phyloP scores from a whole-genome alignment of 2,329 filamentous ascomycete genomes.

The Talaromyces sp. region DNA sequence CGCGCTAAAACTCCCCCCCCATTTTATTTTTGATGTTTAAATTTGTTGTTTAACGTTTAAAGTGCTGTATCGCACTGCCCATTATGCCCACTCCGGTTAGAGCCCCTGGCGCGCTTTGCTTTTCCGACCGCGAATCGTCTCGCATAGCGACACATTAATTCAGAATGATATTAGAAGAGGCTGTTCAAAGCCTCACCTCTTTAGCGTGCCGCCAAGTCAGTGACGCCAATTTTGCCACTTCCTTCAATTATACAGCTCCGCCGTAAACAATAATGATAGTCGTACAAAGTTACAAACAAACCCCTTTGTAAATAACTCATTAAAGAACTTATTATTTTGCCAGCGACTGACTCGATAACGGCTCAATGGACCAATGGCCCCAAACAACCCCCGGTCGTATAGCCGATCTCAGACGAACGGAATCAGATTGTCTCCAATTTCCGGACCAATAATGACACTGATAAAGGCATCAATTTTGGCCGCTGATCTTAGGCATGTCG shows the following conservation, averaged over 20 bases:
- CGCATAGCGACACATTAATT: not conserved
- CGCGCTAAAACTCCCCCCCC: not conserved
- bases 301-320: no score
- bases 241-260: not conserved
- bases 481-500: not conserved
- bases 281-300: not conserved
- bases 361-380: no score
- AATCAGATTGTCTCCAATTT: not conserved
- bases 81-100: not conserved
- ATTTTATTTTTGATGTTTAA: not conserved
- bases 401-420: not conserved
- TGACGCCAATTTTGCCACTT: not conserved
- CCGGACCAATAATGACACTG: not conserved
- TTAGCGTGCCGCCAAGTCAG: not conserved
- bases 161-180: no score
- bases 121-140: not conserved
- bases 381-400: not conserved
- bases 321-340: not conserved
- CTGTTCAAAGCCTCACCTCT: not conserved
- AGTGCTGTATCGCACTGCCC: not conserved
- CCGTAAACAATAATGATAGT: not conserved
- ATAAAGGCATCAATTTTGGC: not conserved
- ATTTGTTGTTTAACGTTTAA: not conserved
- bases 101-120: not conserved
- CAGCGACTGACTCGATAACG: not conserved